Percentiles rank a stretch among this genome's conserved stretches.
These are phyloP conservation scores for Linnemannia exigua DNA, from an alignment of 192 early-diverging fungal genomes.

Conservation along the genomic window DNA sequence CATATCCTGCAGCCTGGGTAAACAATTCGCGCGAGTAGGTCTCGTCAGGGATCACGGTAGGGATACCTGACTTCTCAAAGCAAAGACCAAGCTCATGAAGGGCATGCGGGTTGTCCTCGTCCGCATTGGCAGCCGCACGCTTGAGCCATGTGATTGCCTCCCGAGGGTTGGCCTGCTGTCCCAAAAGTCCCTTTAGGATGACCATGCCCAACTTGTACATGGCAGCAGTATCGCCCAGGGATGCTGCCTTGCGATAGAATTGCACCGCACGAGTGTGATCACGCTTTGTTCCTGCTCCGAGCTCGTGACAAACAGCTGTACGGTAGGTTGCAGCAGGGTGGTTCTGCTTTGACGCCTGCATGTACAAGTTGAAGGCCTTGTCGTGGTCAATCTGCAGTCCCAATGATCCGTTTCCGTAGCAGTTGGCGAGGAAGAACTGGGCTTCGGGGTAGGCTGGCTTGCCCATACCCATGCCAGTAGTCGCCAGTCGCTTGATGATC, in stretches of 20 bases:
- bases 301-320: constrained; percentile 96
- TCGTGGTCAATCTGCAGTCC: constrained; percentile 86
- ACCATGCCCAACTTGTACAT: constrained; percentile 99
- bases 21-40: constrained; percentile 93
- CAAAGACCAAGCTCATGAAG: constrained; percentile 91
- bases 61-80: constrained; percentile 64
- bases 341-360: constrained; percentile 92
- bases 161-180: constrained; percentile 81
- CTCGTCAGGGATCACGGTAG: constrained; percentile 83
- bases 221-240: constrained; percentile 90
- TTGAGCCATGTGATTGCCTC: constrained; percentile 97
- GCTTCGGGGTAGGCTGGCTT: constrained; percentile 88
- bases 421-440: constrained; percentile 92
- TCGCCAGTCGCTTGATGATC: constrained; percentile 87
- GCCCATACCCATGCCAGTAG: constrained; percentile 73
- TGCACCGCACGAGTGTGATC: constrained; percentile 87
- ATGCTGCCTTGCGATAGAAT: constrained; percentile 94
- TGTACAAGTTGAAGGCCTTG: constrained; percentile 91
- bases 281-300: constrained; percentile 92
- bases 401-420: constrained; percentile 88
- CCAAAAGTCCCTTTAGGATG: constrained; percentile 86
- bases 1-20: constrained; percentile 92
- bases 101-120: constrained; percentile 91
- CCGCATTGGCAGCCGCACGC: constrained; percentile 90
- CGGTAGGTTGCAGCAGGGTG: constrained; percentile 95